phyloP scores from a whole-genome alignment of 2,329 filamentous ascomycete species.

The Ustulina deusta region DNA sequence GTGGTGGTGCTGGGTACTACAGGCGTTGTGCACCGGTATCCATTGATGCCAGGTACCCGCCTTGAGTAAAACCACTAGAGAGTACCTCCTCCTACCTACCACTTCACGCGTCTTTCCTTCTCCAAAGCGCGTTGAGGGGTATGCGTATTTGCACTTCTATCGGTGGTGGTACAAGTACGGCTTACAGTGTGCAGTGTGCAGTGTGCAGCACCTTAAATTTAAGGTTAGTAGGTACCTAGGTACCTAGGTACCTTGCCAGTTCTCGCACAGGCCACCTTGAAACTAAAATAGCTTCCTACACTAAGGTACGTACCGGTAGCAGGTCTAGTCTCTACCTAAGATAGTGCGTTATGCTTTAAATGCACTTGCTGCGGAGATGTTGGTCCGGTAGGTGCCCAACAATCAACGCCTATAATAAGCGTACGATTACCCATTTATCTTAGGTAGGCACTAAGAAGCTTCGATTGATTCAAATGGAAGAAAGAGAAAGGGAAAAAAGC shows the following conservation, averaged over 20 bases:
- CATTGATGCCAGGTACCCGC: neutral
- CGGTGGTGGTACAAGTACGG: neutral
- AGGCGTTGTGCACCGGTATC: neutral
- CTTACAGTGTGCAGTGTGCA: neutral
- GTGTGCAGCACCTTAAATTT: no score
- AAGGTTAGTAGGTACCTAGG: neutral
- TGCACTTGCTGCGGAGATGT: conserved; percentile 18
- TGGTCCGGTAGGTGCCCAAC: conserved; percentile 19
- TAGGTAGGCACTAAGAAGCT: neutral
- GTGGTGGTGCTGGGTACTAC: neutral
- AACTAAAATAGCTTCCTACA: no score
- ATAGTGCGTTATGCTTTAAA: no score
- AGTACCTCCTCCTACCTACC: conserved; percentile 7
- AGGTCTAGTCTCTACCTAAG: no score
- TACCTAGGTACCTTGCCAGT: neutral
- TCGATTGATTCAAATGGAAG: conserved; percentile 1
- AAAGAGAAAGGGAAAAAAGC: neutral
- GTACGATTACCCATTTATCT: conserved; percentile 1
- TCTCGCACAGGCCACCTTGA: no score
- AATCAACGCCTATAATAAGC: neutral
- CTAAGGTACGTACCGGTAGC: no score
- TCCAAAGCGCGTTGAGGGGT: conserved; percentile 41
- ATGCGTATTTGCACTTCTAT: neutral
- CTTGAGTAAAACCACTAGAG: neutral
- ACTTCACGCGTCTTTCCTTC: conserved; percentile 35